Percentiles rank a stretch among this genome's conserved stretches.
Conservation (phyloP, 306 rosid genomes). For the Lathyrus sativus region DNA sequence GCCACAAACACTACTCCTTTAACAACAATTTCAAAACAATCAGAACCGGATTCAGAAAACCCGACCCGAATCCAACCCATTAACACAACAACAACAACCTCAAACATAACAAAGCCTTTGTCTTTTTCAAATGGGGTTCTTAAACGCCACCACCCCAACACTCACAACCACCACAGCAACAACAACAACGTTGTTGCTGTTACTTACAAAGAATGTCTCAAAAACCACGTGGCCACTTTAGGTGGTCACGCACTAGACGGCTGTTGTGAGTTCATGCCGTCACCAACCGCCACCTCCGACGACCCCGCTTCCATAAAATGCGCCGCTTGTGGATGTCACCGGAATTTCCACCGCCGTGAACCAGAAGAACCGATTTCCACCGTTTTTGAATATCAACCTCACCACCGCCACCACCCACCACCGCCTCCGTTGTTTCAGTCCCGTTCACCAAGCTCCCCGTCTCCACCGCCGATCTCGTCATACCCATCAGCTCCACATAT, state of each 20-base stretch:
- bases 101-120: slow-evolving; percentile 46
- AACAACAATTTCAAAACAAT: slow-evolving; percentile 49
- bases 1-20: slow-evolving; percentile 14
- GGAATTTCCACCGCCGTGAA: slow-evolving; percentile 96
- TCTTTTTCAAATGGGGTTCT: slow-evolving; percentile 80
- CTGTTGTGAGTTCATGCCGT: slow-evolving; percentile 96
- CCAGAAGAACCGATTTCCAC: slow-evolving; percentile 64
- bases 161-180: slow-evolving; percentile 20
- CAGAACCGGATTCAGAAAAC: slow-evolving; percentile 69
- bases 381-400: slow-evolving; percentile 79
- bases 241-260: slow-evolving; percentile 94
- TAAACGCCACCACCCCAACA: slow-evolving; percentile 60
- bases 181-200: slow-evolving; percentile 4
- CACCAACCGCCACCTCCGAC: slow-evolving; percentile 54
- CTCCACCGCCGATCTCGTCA: slow-evolving; percentile 97
- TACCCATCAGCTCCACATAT: slow-evolving; percentile 95
- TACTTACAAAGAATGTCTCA: slow-evolving; percentile 78
- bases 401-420: slow-evolving; percentile 74
- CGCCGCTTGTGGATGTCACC: slow-evolving; percentile 98
- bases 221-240: slow-evolving; percentile 83
- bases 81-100: slow-evolving; percentile 11
- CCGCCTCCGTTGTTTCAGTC: slow-evolving; percentile 47
- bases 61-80: slow-evolving; percentile 55
- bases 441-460: slow-evolving; percentile 79
- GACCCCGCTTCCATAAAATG: slow-evolving; percentile 88